These are phyloP conservation scores for Backusella tuberculispora DNA, from an alignment of 192 early-diverging fungal genomes.

Conservation along the genomic window DNA sequence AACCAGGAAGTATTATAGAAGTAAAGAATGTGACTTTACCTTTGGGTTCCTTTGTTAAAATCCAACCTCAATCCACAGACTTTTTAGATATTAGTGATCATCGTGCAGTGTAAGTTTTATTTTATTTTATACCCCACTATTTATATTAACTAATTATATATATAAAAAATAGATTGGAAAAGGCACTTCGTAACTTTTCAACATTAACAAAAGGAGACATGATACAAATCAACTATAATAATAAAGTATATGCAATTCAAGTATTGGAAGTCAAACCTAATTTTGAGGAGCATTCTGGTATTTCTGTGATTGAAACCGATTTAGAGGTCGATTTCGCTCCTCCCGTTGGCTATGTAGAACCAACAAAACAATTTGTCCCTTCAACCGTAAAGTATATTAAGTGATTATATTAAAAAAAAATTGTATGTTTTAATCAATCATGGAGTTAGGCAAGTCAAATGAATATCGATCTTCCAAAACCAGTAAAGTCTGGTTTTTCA, in stretches of 20 bases:
- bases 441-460: conserved; percentile 38
- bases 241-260: conserved; percentile 81
- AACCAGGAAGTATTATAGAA: conserved; percentile 78
- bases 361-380: conserved; percentile 39
- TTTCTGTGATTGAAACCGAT: conserved; percentile 97
- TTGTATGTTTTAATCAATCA: not conserved
- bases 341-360: conserved; percentile 95
- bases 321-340: conserved; percentile 96
- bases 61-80: conserved; percentile 95
- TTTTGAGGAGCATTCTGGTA: conserved; percentile 61
- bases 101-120: conserved; percentile 78
- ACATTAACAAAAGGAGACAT: conserved; percentile 92
- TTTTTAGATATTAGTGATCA: conserved; percentile 98
- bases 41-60: conserved; percentile 88
- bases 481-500: conserved; percentile 18
- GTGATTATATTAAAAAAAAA: not conserved
- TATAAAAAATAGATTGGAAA: conserved; percentile 68
- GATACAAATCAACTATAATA: conserved; percentile 92
- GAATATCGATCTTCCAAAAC: conserved; percentile 24
- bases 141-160: no score
- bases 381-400: conserved; percentile 31
- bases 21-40: conserved; percentile 80
- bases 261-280: conserved; percentile 89
- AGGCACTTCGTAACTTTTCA: conserved; percentile 88
- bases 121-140: not conserved